Evolutionary conservation across 2,329 filamentous ascomycete species (phyloP).

Genomic region (Domatiomyces globalis): DNA sequence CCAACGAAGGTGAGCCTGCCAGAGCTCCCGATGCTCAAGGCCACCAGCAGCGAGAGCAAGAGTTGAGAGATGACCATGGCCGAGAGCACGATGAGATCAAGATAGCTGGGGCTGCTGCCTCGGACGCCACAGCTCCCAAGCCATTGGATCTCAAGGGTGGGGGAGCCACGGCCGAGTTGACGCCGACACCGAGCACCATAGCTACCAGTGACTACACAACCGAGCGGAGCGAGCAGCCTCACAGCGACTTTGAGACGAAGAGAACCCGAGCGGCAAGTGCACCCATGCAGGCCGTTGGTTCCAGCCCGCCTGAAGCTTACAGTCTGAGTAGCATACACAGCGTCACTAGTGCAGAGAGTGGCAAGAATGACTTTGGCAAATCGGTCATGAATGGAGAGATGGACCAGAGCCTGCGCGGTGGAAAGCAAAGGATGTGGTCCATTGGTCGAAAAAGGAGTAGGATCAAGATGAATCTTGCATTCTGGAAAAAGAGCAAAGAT

Average conservation of each 20-base stretch:
- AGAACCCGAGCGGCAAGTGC: constrained; percentile 13
- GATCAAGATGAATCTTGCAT: constrained; percentile 11
- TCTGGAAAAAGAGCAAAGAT: constrained; percentile 1
- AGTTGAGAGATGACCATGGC: constrained; percentile 1
- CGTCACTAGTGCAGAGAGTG: constrained; percentile 13
- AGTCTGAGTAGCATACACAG: constrained; percentile 15
- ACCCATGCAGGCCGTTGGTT: constrained; percentile 8
- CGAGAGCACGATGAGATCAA: constrained; percentile 2
- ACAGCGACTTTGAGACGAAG: constrained; percentile 10
- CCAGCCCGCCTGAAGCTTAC: constrained; percentile 9
- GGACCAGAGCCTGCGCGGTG: constrained; percentile 6
- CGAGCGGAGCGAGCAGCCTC: constrained; percentile 7
- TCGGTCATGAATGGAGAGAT: constrained; percentile 15
- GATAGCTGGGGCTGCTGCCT: constrained; percentile 1
- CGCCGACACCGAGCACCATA: constrained; percentile 9
- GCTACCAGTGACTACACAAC: constrained; percentile 11
- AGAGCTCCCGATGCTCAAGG: too few species aligned
- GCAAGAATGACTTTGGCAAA: constrained; percentile 16
- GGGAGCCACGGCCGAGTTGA: constrained; percentile 5
- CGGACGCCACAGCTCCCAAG: too few species aligned
- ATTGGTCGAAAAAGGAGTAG: constrained; percentile 14
- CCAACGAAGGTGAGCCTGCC: background rate
- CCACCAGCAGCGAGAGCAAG: background rate
- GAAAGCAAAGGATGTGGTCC: constrained; percentile 12
- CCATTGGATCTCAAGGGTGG: too few species aligned